Conservation (phyloP, 306 rosid species). For the Pterocarpus macrocarpus region DNA sequence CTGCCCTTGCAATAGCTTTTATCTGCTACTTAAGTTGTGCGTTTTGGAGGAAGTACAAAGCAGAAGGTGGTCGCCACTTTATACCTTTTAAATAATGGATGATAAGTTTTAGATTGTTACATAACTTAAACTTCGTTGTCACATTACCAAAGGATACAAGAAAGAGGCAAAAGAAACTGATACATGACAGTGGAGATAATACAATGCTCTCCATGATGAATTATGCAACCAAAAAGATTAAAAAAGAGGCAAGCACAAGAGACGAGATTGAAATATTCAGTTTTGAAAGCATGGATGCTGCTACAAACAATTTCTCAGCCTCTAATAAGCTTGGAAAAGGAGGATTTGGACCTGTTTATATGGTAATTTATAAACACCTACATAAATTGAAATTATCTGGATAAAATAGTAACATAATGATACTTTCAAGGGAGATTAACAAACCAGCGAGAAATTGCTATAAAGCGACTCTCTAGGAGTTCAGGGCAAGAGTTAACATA, state of each 20-base stretch:
- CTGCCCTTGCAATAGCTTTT: not conserved
- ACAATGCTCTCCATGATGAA: constrained; percentile 3
- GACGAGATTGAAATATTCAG: too few relatives aligned
- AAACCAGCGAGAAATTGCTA: not conserved
- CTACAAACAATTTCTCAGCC: too few relatives aligned
- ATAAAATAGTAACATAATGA: too few relatives aligned
- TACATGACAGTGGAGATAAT: constrained; percentile 24
- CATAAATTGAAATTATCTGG: too few relatives aligned
- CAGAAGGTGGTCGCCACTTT: not conserved
- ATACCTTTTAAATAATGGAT: not conserved
- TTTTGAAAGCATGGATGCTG: too few relatives aligned
- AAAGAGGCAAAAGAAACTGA: constrained; percentile 5
- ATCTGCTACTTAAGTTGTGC: not conserved
- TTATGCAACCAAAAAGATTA: not conserved
- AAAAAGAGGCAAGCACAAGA: not conserved
- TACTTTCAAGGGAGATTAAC: too few relatives aligned
- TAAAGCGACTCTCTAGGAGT: constrained; percentile 46
- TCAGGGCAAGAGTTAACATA: constrained; percentile 46
- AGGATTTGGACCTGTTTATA: not conserved
- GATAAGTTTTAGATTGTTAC: not conserved
- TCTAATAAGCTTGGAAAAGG: too few relatives aligned
- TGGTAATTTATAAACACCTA: too few relatives aligned
- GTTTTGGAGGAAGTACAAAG: constrained; percentile 5
- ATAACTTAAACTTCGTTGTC: not conserved
- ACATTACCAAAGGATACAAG: not conserved